Percentiles rank a stretch among this genome's conserved stretches.
Evolutionary conservation across 331 rosid genomes (phyloP).

Genomic region (Saraca asoca): DNA sequence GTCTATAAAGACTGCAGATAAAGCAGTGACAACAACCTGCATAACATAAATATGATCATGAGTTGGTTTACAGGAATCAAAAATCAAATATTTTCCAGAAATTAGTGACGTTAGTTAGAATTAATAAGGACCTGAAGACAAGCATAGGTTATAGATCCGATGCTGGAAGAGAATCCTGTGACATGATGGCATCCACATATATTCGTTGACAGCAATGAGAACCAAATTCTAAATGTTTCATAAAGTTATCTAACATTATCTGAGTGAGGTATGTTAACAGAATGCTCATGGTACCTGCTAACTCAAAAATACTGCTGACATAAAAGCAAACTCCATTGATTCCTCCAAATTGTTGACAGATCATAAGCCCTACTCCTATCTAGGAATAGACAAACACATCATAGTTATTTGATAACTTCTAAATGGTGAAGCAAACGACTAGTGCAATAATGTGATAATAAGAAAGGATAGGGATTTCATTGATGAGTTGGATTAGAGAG

Average conservation of each 20-base stretch:
- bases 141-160: conserved; percentile 67
- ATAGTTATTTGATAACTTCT: neutral
- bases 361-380: conserved; percentile 89
- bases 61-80: conserved; percentile 2
- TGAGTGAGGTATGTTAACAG: neutral
- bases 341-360: conserved; percentile 92
- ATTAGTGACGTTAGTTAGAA: conserved; percentile 18
- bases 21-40: conserved; percentile 69
- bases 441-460: neutral
- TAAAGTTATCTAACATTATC: neutral
- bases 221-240: conserved; percentile 20
- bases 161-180: conserved; percentile 70
- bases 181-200: neutral
- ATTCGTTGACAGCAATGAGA: conserved; percentile 14
- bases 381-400: conserved; percentile 30
- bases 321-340: conserved; percentile 85
- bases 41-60: conserved; percentile 18
- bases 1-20: conserved; percentile 66
- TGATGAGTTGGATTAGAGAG: conserved; percentile 8
- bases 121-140: conserved; percentile 62
- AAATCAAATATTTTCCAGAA: conserved; percentile 3
- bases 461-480: neutral
- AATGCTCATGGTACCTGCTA: conserved; percentile 58
- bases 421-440: neutral
- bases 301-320: conserved; percentile 70